Evolutionary conservation across 371 early-diverging fungal species (phyloP).

Genomic region (Zychaea mexicana): DNA sequence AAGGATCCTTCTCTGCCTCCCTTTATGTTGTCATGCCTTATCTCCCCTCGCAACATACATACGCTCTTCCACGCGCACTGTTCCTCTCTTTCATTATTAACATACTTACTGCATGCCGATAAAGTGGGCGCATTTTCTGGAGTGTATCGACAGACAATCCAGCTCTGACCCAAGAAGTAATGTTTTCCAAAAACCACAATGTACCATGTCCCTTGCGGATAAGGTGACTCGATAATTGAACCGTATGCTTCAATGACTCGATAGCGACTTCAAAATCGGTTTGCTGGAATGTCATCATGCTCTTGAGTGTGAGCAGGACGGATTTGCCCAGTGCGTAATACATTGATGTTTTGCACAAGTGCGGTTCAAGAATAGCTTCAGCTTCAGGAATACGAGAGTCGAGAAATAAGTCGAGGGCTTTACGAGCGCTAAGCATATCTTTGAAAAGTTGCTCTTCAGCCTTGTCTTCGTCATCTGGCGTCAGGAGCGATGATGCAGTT

Average conservation of each 20-base stretch:
- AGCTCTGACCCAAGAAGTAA: slow-evolving; percentile 21
- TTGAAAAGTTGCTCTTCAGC: slow-evolving; percentile 9
- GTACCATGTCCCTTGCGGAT: slow-evolving; percentile 42
- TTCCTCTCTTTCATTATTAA: background rate
- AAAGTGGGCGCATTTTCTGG: slow-evolving; percentile 52
- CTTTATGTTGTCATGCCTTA: no score
- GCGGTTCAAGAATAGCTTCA: slow-evolving; percentile 49
- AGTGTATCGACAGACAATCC: slow-evolving; percentile 30
- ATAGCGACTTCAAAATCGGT: slow-evolving; percentile 57
- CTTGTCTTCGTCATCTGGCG: background rate
- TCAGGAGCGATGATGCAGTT: background rate
- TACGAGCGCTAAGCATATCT: slow-evolving; percentile 54
- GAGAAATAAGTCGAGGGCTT: slow-evolving; percentile 62
- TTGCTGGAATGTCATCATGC: slow-evolving; percentile 68
- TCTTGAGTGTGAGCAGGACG: slow-evolving; percentile 58
- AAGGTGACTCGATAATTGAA: slow-evolving; percentile 41
- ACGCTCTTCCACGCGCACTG: background rate
- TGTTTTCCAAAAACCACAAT: slow-evolving; percentile 22
- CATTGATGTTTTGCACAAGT: slow-evolving; percentile 44
- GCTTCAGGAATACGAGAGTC: slow-evolving; percentile 60
- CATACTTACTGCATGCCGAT: slow-evolving; percentile 61
- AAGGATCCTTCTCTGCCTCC: no score
- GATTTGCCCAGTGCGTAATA: slow-evolving; percentile 66
- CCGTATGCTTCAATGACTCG: slow-evolving; percentile 47
- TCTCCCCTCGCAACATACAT: background rate